Evolutionary conservation across 306 rosid genomes (phyloP).

Genomic region (Vicia sativa): DNA sequence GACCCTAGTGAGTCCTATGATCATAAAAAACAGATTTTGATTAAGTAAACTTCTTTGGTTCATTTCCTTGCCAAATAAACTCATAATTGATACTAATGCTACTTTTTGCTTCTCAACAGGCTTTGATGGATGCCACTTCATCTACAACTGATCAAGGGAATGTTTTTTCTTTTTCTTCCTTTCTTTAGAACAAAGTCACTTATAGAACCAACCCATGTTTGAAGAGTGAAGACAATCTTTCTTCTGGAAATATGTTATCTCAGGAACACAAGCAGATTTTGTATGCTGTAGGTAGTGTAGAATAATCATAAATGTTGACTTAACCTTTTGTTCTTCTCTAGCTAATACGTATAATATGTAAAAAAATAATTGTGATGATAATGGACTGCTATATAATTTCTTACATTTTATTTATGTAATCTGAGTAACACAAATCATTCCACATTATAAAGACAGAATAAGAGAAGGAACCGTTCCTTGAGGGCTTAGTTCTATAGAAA

Average conservation of each 20-base stretch:
- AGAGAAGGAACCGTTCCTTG: too few relatives aligned
- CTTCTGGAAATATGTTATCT: constrained; percentile 24
- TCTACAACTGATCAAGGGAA: constrained; percentile 35
- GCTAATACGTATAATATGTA: too few relatives aligned
- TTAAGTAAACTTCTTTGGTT: too few relatives aligned
- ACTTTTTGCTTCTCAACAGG: constrained; percentile 47
- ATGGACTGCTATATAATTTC: too few relatives aligned
- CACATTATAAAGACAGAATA: too few relatives aligned
- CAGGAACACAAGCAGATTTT: constrained; percentile 35
- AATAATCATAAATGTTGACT: background rate
- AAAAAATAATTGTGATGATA: too few relatives aligned
- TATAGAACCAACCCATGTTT: constrained; percentile 30
- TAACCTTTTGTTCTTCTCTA: too few relatives aligned
- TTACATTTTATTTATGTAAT: too few relatives aligned
- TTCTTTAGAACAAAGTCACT: constrained; percentile 13
- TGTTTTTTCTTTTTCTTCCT: too few relatives aligned
- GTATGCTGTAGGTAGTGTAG: constrained; percentile 41
- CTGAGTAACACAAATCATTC: too few relatives aligned
- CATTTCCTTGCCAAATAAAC: background rate
- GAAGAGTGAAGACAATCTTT: constrained; percentile 38
- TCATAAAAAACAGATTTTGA: background rate
- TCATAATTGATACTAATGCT: constrained; percentile 12
- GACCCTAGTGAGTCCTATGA: constrained; percentile 75
- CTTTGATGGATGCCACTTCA: constrained; percentile 64
- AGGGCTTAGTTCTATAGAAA: too few relatives aligned